Conservation (phyloP, 441 rosid species). For the Breynia disticha region DNA sequence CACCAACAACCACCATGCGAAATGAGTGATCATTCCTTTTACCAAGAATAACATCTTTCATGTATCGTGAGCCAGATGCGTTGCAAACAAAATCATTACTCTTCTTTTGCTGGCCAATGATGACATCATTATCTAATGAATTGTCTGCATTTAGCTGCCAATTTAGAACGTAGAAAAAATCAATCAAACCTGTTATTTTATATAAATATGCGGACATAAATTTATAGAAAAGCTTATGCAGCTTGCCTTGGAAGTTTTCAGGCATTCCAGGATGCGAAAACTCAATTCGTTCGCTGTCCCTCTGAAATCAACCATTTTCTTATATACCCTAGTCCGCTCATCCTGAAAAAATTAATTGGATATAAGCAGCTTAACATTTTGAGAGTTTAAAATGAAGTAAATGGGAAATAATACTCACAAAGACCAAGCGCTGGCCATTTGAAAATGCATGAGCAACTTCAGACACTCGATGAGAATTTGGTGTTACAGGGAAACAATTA, state of each 20-base stretch:
- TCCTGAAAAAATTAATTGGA: constrained; percentile 39
- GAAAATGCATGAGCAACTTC: constrained; percentile 53
- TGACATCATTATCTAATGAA: constrained; percentile 34
- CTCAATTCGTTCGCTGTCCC: constrained; percentile 65
- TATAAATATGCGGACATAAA: neutral
- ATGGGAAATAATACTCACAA: constrained; percentile 41
- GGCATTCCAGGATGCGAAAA: constrained; percentile 62
- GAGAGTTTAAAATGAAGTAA: constrained; percentile 5
- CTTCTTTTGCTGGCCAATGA: constrained; percentile 31
- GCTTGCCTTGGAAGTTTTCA: constrained; percentile 83
- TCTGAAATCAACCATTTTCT: constrained; percentile 63
- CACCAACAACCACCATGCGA: constrained; percentile 88
- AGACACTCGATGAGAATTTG: constrained; percentile 80
- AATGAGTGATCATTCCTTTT: constrained; percentile 80
- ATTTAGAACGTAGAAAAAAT: constrained; percentile 14
- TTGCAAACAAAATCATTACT: constrained; percentile 32
- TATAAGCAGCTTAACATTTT: constrained; percentile 5
- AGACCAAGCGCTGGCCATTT: constrained; percentile 45
- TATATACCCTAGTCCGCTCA: constrained; percentile 68
- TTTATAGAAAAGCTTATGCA: constrained; percentile 4
- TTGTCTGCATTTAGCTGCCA: constrained; percentile 64
- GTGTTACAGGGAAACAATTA: constrained; percentile 65
- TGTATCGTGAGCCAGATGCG: constrained; percentile 75
- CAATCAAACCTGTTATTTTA: constrained; percentile 4
- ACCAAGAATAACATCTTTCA: constrained; percentile 87